Percentiles rank a stretch among this genome's conserved stretches.
Evolutionary conservation across 2,329 filamentous ascomycete genomes (phyloP).

Genomic region (Paecilomyces fulvus): DNA sequence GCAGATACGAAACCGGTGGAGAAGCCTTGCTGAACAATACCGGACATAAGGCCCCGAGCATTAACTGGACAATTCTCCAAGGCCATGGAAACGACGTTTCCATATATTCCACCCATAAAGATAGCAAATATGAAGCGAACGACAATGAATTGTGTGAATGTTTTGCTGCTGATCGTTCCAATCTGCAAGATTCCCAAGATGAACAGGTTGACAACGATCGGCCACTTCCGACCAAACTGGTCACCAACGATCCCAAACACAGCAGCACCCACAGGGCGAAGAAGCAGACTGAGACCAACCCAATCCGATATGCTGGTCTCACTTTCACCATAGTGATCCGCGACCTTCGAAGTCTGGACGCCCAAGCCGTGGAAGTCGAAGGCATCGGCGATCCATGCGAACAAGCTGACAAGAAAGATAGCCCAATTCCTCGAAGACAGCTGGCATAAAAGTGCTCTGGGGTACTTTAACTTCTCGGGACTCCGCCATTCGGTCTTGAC

Average conservation of each 20-base stretch:
- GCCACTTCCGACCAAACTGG: constrained; percentile 69
- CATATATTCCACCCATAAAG: constrained; percentile 76
- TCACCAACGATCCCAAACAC: constrained; percentile 70
- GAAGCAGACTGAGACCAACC: constrained; percentile 55
- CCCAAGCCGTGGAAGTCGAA: background rate
- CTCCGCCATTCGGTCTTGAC: background rate
- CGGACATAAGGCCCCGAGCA: constrained; percentile 70
- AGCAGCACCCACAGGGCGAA: constrained; percentile 67
- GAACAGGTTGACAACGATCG: constrained; percentile 74
- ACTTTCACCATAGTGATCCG: background rate
- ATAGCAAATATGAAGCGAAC: constrained; percentile 66
- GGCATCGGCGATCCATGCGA: background rate
- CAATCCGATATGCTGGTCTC: background rate
- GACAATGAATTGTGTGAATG: constrained; percentile 66
- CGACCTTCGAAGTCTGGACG: background rate
- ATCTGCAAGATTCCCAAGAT: constrained; percentile 62
- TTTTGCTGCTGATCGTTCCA: constrained; percentile 66
- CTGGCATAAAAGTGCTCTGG: background rate
- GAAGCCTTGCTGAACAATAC: constrained; percentile 75
- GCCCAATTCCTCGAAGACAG: background rate
- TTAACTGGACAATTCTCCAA: constrained; percentile 64
- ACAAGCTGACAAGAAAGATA: background rate
- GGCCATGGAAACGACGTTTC: constrained; percentile 69
- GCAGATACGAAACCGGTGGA: constrained; percentile 73
- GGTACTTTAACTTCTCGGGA: background rate